phyloP scores from a whole-genome alignment of 352 stramenopile genomes.

The Globisporangium paroecandrum region DNA sequence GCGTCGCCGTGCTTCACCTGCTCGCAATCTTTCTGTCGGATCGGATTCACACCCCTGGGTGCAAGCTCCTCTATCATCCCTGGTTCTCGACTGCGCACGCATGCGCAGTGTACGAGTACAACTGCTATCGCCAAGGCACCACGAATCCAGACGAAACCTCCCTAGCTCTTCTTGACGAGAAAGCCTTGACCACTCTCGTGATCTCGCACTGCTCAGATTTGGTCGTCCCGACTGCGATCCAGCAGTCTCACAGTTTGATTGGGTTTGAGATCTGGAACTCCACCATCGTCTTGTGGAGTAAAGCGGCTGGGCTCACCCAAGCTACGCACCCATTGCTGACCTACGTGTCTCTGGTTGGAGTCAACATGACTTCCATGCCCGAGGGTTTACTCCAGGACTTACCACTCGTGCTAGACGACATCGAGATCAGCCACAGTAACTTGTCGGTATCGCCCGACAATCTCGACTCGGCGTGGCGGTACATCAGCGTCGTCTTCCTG shows the following conservation, averaged over 20 bases:
- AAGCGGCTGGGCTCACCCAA: slow-evolving; percentile 18
- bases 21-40: background rate
- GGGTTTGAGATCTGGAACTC: slow-evolving; percentile 32
- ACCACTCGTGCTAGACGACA: slow-evolving; percentile 5
- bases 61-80: slow-evolving; percentile 23
- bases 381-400: slow-evolving; percentile 14
- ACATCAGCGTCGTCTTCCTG: slow-evolving; percentile 1
- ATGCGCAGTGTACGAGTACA: slow-evolving; percentile 28
- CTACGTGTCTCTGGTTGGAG: slow-evolving; percentile 2
- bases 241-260: slow-evolving; percentile 20
- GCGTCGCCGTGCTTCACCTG: slow-evolving; percentile 2
- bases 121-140: slow-evolving; percentile 23
- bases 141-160: slow-evolving; percentile 12
- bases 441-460: slow-evolving; percentile 4
- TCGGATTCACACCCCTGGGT: background rate
- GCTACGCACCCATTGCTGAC: slow-evolving; percentile 12
- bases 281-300: slow-evolving; percentile 24
- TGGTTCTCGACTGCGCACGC: slow-evolving; percentile 26
- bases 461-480: background rate
- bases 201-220: slow-evolving; percentile 27
- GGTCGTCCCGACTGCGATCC: slow-evolving; percentile 20
- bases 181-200: slow-evolving; percentile 18
- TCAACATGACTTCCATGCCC: slow-evolving; percentile 10
- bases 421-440: slow-evolving; percentile 14
- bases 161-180: slow-evolving; percentile 20